Percentiles rank a stretch among this genome's conserved stretches.
phyloP scores from a whole-genome alignment of 106 monocot genomes.

The Allium sativum region DNA sequence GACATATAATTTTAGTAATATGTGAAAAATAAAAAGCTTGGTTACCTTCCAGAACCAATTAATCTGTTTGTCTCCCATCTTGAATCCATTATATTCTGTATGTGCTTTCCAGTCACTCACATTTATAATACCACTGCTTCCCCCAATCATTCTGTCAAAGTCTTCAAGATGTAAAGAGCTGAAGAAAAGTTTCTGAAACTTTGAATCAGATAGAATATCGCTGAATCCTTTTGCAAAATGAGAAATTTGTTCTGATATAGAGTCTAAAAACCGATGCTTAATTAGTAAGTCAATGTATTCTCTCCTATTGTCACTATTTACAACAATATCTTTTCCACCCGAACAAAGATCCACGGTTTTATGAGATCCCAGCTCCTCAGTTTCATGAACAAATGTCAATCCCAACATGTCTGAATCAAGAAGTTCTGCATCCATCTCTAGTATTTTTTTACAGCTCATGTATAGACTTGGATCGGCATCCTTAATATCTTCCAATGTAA shows the following conservation, averaged over 20 bases:
- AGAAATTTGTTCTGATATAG: too few relatives aligned
- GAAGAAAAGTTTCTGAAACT: slow-evolving; percentile 25
- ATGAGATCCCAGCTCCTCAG: slow-evolving; percentile 28
- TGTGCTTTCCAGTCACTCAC: slow-evolving; percentile 56
- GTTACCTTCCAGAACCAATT: slow-evolving; percentile 79
- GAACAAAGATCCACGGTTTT: slow-evolving; percentile 25
- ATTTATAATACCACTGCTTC: slow-evolving; percentile 31
- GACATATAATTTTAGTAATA: too few relatives aligned
- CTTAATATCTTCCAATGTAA: slow-evolving; percentile 43
- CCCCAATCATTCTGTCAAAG: slow-evolving; percentile 52
- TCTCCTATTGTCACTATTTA: too few relatives aligned
- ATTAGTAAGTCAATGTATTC: too few relatives aligned
- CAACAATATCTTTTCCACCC: too few relatives aligned
- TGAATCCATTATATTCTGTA: slow-evolving; percentile 55
- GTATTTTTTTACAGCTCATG: slow-evolving; percentile 41
- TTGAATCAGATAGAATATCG: slow-evolving; percentile 38
- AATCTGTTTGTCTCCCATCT: slow-evolving; percentile 35
- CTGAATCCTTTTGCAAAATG: slow-evolving; percentile 43
- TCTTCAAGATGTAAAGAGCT: slow-evolving; percentile 42
- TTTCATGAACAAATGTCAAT: slow-evolving; percentile 46
- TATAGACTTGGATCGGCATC: slow-evolving; percentile 60
- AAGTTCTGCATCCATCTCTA: slow-evolving; percentile 46
- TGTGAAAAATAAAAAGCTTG: too few relatives aligned
- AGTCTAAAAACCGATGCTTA: too few relatives aligned
- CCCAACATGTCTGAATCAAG: slow-evolving; percentile 50